Conservation (phyloP, 2,329 filamentous ascomycete species). For the Aspergillus brasiliensis region DNA sequence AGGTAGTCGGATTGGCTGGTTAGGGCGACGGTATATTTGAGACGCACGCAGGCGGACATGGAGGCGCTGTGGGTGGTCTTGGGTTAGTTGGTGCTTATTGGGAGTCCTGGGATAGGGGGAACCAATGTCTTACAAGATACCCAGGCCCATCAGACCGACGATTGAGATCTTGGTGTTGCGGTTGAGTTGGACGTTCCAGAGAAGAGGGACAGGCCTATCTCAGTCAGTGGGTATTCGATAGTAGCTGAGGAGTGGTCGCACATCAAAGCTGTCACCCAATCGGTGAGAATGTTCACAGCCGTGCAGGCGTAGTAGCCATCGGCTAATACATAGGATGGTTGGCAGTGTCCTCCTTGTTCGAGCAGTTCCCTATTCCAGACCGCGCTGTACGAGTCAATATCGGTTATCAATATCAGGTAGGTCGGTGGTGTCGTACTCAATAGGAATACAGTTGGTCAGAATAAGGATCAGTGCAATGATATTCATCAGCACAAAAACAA, state of each 20-base stretch:
- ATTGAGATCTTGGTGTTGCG: constrained; percentile 50
- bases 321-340: constrained; percentile 23
- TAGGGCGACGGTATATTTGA: constrained; percentile 45
- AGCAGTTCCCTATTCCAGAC: constrained; percentile 22
- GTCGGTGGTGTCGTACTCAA: constrained; percentile 17
- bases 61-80: constrained; percentile 26
- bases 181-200: constrained; percentile 49
- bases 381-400: constrained; percentile 16
- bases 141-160: constrained; percentile 47
- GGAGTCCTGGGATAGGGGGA: neutral
- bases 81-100: too few relatives aligned
- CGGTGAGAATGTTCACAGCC: constrained; percentile 29
- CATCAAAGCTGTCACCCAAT: constrained; percentile 28
- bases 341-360: constrained; percentile 23
- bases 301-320: constrained; percentile 29
- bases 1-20: constrained; percentile 44
- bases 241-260: constrained; percentile 22
- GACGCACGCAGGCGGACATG: constrained; percentile 39
- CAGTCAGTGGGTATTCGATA: constrained; percentile 23
- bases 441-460: constrained; percentile 25
- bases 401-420: neutral
- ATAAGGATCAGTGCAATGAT: constrained; percentile 27
- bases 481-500: constrained; percentile 24
- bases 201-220: constrained; percentile 42
- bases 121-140: constrained; percentile 47